These are phyloP conservation scores for Ophiostoma sp. DNA, from an alignment of 2,329 filamentous ascomycete species.

Conservation along the genomic window DNA sequence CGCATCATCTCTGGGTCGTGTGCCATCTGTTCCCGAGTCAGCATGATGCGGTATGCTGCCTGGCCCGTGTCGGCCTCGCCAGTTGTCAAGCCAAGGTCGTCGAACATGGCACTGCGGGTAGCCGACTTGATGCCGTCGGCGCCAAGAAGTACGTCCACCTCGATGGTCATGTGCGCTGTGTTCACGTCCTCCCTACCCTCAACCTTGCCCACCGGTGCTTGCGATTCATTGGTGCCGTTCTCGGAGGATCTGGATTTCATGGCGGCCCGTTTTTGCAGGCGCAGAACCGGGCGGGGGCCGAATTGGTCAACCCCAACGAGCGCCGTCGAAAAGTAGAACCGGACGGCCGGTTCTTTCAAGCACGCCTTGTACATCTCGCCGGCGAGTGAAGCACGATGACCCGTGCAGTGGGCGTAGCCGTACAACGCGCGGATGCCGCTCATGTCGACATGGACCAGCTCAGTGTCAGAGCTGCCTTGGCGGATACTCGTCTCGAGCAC, in stretches of 20 bases:
- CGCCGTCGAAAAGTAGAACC: slow-evolving; percentile 60
- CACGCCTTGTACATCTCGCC: slow-evolving; percentile 66
- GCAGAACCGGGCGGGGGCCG: slow-evolving; percentile 54
- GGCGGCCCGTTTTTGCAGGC: slow-evolving; percentile 24
- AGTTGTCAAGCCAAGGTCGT: slow-evolving; percentile 45
- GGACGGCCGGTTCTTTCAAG: slow-evolving; percentile 54
- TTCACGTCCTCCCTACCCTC: slow-evolving; percentile 25
- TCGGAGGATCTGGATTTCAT: not conserved
- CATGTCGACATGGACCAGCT: slow-evolving; percentile 66
- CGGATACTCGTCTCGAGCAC: slow-evolving; percentile 68
- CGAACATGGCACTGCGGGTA: slow-evolving; percentile 49
- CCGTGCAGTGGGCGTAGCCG: slow-evolving; percentile 72
- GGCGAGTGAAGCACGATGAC: slow-evolving; percentile 68
- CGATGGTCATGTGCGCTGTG: slow-evolving; percentile 46
- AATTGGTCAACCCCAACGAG: slow-evolving; percentile 55
- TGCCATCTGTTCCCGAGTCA: slow-evolving; percentile 60
- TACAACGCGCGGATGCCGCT: slow-evolving; percentile 62
- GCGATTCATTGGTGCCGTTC: not conserved
- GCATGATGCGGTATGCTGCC: slow-evolving; percentile 74
- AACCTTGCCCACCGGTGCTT: not conserved
- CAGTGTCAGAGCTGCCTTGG: slow-evolving; percentile 61
- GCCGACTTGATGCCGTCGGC: slow-evolving; percentile 53
- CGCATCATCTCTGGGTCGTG: slow-evolving; percentile 60
- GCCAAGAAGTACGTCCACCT: slow-evolving; percentile 49
- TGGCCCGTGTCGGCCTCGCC: slow-evolving; percentile 65